These are phyloP conservation scores for Cyclotella cryptica DNA, from an alignment of 108 stramenopile species.

Conservation along the genomic window DNA sequence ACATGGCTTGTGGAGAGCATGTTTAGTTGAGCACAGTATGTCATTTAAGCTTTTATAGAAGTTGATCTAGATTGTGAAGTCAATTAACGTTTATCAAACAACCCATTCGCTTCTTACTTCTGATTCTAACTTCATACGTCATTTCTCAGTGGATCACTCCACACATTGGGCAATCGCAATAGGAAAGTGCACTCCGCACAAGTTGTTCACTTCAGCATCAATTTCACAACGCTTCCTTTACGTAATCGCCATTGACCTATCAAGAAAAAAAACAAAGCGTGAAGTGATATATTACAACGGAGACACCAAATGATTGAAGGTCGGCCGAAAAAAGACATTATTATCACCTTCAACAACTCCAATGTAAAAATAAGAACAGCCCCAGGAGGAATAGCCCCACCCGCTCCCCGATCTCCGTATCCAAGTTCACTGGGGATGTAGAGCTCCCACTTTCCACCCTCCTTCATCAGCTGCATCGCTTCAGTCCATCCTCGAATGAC, in stretches of 20 bases:
- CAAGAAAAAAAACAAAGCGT: neutral
- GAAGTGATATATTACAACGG: neutral
- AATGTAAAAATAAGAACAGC: slow-evolving; percentile 64
- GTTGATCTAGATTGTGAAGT: neutral
- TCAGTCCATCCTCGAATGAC: slow-evolving; percentile 78
- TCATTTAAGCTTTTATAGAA: neutral
- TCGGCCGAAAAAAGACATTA: neutral
- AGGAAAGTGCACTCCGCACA: neutral
- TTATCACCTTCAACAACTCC: slow-evolving; percentile 60
- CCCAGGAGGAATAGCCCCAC: slow-evolving; percentile 63
- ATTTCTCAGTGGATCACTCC: neutral
- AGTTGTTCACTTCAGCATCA: neutral
- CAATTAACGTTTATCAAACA: neutral
- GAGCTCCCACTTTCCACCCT: slow-evolving; percentile 97
- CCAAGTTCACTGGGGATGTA: slow-evolving; percentile 93
- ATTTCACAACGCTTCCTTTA: slow-evolving; percentile 29
- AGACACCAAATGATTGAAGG: neutral
- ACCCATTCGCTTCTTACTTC: neutral
- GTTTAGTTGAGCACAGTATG: slow-evolving; percentile 8
- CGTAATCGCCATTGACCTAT: slow-evolving; percentile 48
- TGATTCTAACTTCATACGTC: neutral
- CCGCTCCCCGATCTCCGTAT: slow-evolving; percentile 66
- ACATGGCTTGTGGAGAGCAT: slow-evolving; percentile 28
- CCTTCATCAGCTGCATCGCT: slow-evolving; percentile 97
- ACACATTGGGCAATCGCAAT: neutral